These are phyloP conservation scores for Seiridium cupressi DNA, from an alignment of 2,329 filamentous ascomycete species.

Conservation along the genomic window DNA sequence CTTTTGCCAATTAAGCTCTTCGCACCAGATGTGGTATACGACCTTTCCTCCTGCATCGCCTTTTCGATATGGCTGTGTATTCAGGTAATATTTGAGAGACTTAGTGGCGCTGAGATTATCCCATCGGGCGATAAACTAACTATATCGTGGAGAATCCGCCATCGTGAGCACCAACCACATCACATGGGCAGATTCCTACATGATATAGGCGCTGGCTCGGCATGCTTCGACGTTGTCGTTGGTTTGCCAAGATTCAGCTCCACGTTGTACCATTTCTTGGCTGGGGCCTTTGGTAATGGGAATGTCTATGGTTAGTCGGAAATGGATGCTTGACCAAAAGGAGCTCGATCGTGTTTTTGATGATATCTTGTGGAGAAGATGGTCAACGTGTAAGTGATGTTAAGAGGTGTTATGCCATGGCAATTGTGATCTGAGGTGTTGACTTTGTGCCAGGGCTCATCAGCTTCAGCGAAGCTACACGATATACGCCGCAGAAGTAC, in stretches of 20 bases:
- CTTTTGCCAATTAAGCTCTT: slow-evolving; percentile 46
- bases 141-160: slow-evolving; percentile 47
- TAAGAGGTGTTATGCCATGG: background rate
- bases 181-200: slow-evolving; percentile 62
- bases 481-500: slow-evolving; percentile 54
- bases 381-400: slow-evolving; percentile 55
- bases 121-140: slow-evolving; percentile 52
- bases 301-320: slow-evolving; percentile 61
- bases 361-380: slow-evolving; percentile 48
- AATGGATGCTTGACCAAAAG: slow-evolving; percentile 54
- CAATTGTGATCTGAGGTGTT: background rate
- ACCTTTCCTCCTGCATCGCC: slow-evolving; percentile 53
- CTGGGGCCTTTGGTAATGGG: slow-evolving; percentile 66
- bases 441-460: slow-evolving; percentile 50
- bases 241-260: slow-evolving; percentile 61
- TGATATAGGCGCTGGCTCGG: slow-evolving; percentile 58
- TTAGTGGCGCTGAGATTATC: slow-evolving; percentile 52
- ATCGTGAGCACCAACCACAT: slow-evolving; percentile 61
- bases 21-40: slow-evolving; percentile 49
- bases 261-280: slow-evolving; percentile 59
- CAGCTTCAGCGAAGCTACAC: slow-evolving; percentile 63
- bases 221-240: slow-evolving; percentile 62
- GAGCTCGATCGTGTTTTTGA: slow-evolving; percentile 58
- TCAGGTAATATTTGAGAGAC: slow-evolving; percentile 52
- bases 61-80: slow-evolving; percentile 55